phyloP scores from a whole-genome alignment of 345 rosid genomes.

The Eucalyptus erythrocorys region DNA sequence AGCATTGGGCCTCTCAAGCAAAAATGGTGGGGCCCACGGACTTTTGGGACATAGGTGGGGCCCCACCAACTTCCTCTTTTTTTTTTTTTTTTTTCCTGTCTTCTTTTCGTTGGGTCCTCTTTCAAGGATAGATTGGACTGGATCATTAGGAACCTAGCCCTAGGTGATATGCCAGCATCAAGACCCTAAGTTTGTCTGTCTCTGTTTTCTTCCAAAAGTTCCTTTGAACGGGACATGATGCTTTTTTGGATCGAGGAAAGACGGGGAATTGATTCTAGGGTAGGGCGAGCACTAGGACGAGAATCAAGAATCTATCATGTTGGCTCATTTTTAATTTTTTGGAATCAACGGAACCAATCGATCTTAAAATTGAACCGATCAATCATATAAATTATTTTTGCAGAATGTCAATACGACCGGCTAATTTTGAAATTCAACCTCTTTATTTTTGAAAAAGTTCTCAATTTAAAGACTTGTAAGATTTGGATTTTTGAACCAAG shows the following conservation, averaged over 20 bases:
- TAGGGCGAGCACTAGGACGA: background rate
- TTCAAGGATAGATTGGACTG: background rate
- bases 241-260: background rate
- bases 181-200: background rate
- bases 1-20: background rate
- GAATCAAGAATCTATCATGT: background rate
- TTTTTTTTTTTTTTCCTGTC: accelerated
- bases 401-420: accelerated
- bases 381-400: background rate
- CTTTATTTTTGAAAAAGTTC: background rate
- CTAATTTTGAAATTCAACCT: background rate
- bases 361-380: accelerated
- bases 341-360: accelerated
- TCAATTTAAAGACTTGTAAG: background rate
- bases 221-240: background rate
- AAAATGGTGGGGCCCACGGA: background rate
- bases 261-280: background rate
- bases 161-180: background rate
- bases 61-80: background rate
- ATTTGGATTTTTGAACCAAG: background rate
- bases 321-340: accelerated
- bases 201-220: background rate
- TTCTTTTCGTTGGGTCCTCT: background rate
- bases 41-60: background rate
- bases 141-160: background rate